These are phyloP conservation scores for Aspergillus fumigatiaffinis DNA, from an alignment of 2,329 filamentous ascomycete genomes.

Conservation along the genomic window DNA sequence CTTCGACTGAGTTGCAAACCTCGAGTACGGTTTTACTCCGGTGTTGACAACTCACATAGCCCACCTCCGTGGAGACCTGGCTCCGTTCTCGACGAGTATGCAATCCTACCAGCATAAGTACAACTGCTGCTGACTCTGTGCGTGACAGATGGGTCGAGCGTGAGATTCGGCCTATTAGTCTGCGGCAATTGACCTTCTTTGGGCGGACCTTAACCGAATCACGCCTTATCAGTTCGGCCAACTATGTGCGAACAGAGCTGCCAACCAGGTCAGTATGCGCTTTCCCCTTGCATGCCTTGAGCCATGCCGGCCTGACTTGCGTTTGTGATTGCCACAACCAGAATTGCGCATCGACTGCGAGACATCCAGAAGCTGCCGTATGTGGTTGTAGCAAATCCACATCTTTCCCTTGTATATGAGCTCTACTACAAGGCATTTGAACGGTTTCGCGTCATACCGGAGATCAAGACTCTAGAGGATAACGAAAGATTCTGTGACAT, in stretches of 20 bases:
- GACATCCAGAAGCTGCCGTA: conserved; percentile 97
- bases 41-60: conserved; percentile 17
- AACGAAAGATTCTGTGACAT: conserved; percentile 83
- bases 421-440: conserved; percentile 98
- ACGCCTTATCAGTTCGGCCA: conserved; percentile 87
- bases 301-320: neutral
- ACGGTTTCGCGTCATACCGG: conserved; percentile 74
- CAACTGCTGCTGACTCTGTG: conserved; percentile 11
- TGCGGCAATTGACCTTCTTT: conserved; percentile 96
- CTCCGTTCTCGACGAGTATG: conserved; percentile 58
- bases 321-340: conserved; percentile 31
- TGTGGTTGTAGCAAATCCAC: conserved; percentile 89
- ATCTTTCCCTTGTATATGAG: conserved; percentile 93
- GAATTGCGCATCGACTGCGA: conserved; percentile 86
- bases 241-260: conserved; percentile 94
- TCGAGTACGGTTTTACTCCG: conserved; percentile 25
- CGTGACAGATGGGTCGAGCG: conserved; percentile 80
- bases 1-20: conserved; percentile 20
- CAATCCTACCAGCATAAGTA: conserved; percentile 5
- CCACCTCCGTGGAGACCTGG: conserved; percentile 58
- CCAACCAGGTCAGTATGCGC: conserved; percentile 63
- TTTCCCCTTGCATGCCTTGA: neutral
- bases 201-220: conserved; percentile 87
- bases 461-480: conserved; percentile 80
- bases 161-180: conserved; percentile 89